Conservation (phyloP, 768 basidiomycete genomes). For the Suillus plorans region DNA sequence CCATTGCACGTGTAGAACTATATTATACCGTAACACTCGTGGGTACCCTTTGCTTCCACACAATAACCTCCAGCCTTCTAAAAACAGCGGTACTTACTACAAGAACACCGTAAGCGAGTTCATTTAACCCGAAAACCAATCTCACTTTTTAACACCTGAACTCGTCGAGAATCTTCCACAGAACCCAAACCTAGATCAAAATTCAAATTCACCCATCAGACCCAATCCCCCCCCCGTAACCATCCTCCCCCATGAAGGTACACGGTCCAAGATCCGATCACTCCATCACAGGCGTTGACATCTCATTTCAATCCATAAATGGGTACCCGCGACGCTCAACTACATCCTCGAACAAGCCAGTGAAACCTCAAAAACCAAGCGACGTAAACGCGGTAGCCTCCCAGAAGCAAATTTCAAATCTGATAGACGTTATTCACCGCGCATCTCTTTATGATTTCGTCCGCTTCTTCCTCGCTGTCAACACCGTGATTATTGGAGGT, state of each 20-base stretch:
- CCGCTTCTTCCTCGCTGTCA: constrained; percentile 59
- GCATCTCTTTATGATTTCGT: constrained; percentile 19
- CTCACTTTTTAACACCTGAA: constrained; percentile 2
- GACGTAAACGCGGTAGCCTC: constrained; percentile 19
- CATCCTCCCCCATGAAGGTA: neutral
- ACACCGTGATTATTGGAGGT: constrained; percentile 46
- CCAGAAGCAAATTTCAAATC: constrained; percentile 5
- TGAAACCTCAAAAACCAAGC: neutral
- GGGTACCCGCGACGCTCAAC: constrained; percentile 2
- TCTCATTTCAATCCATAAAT: neutral
- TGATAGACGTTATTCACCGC: constrained; percentile 8
- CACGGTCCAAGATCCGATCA: neutral
- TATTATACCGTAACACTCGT: constrained; percentile 5
- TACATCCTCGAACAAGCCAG: neutral
- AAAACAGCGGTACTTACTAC: neutral
- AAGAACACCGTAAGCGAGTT: constrained; percentile 1
- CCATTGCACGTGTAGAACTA: neutral
- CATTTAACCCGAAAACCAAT: constrained; percentile 3
- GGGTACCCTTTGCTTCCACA: constrained; percentile 6
- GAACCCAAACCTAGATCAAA: neutral
- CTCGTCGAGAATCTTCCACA: neutral
- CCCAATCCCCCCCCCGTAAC: constrained; percentile 1
- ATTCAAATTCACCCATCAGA: neutral
- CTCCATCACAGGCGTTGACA: neutral
- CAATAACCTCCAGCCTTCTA: constrained; percentile 3